phyloP scores from a whole-genome alignment of 2,329 filamentous ascomycete genomes.

The Penicillium sp. region DNA sequence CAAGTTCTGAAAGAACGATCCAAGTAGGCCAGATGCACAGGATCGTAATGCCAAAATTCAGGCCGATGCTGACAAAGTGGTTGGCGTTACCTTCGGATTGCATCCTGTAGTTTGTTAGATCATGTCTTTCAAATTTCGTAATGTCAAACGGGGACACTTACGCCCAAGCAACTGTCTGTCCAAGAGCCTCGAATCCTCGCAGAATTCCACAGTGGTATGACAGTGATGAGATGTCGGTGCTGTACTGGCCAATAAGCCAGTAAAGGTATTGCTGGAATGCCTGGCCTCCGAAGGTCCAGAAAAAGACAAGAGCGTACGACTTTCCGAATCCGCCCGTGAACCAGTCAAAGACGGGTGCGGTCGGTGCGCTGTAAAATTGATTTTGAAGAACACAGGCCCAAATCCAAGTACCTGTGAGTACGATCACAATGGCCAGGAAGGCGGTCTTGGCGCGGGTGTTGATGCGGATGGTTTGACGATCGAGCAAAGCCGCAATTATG shows the following conservation, averaged over 20 bases:
- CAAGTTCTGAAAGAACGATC: constrained; percentile 23
- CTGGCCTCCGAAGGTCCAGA: constrained; percentile 25
- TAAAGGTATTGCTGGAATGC: constrained; percentile 28
- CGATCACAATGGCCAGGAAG: constrained; percentile 15
- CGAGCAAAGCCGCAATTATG: constrained; percentile 20
- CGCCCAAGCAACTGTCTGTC: constrained; percentile 27
- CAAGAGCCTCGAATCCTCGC: constrained; percentile 24
- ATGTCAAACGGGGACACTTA: neutral
- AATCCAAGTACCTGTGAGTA: constrained; percentile 25
- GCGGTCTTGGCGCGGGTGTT: constrained; percentile 23
- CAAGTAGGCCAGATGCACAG: constrained; percentile 23
- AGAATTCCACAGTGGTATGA: constrained; percentile 27
- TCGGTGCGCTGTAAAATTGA: constrained; percentile 19
- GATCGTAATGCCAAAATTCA: constrained; percentile 26
- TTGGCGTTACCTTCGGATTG: constrained; percentile 23
- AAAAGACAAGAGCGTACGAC: constrained; percentile 23
- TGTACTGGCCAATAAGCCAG: constrained; percentile 27
- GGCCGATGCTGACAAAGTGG: constrained; percentile 26
- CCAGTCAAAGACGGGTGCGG: constrained; percentile 24
- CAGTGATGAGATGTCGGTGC: constrained; percentile 23
- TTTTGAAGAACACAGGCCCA: constrained; percentile 24
- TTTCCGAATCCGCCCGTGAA: constrained; percentile 24
- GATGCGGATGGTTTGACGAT: constrained; percentile 24
- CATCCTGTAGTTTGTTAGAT: constrained; percentile 12
- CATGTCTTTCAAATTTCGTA: neutral